Evolutionary conservation across 1,284 basidiomycete genomes (phyloP).

Genomic region (Albatrellus sp.): DNA sequence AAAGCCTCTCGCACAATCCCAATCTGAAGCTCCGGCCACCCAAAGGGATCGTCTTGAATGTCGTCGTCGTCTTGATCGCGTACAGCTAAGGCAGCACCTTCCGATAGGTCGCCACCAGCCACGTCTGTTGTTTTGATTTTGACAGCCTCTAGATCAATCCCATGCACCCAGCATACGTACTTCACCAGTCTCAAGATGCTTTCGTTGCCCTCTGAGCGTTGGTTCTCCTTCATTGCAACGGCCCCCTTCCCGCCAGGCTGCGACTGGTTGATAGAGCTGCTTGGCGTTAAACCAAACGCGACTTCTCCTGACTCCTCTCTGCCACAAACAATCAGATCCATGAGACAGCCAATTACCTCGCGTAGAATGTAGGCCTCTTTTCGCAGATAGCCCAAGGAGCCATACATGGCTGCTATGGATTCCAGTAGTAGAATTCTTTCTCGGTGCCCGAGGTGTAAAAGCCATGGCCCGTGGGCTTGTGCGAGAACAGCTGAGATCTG

Average conservation of each 20-base stretch:
- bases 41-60: conserved; percentile 44
- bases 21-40: conserved; percentile 91
- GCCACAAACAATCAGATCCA: conserved; percentile 71
- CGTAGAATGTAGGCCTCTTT: conserved; percentile 82
- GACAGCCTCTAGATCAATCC: conserved; percentile 65
- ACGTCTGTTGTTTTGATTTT: conserved; percentile 24
- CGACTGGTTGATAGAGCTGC: background rate
- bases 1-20: conserved; percentile 87
- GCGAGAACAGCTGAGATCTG: conserved; percentile 53
- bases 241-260: conserved; percentile 23
- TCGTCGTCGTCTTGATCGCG: conserved; percentile 22
- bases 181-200: conserved; percentile 65
- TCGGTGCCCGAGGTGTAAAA: conserved; percentile 66
- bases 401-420: conserved; percentile 61
- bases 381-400: conserved; percentile 67
- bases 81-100: conserved; percentile 10
- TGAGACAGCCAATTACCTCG: conserved; percentile 68
- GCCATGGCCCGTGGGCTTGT: conserved; percentile 73
- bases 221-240: conserved; percentile 59
- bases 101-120: conserved; percentile 11
- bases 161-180: conserved; percentile 65
- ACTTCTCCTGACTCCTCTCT: conserved; percentile 47
- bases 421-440: conserved; percentile 66
- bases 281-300: background rate
- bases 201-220: conserved; percentile 67